Evolutionary conservation across 2,329 filamentous ascomycete species (phyloP).

Genomic region (Massarina eburnea): DNA sequence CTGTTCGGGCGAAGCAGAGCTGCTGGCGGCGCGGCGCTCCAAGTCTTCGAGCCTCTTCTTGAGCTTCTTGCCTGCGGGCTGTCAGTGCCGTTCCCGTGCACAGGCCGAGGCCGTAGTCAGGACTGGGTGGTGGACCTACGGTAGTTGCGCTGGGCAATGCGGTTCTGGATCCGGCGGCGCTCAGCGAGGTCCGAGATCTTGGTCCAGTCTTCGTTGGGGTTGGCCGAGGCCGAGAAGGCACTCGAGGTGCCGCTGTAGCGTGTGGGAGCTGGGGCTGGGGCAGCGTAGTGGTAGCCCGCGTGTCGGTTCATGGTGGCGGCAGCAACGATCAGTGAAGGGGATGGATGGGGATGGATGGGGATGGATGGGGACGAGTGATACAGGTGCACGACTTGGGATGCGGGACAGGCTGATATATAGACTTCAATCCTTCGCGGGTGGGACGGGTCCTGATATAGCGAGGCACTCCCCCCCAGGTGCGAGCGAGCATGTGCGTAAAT

Average conservation of each 20-base stretch:
- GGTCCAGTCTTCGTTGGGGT: slow-evolving; percentile 97
- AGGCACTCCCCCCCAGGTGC: not conserved
- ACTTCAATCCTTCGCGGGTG: slow-evolving; percentile 6
- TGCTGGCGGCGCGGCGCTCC: slow-evolving; percentile 72
- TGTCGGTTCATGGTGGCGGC: slow-evolving; percentile 48
- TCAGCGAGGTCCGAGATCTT: slow-evolving; percentile 98
- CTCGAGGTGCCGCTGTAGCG: slow-evolving; percentile 84
- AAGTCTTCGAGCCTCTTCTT: slow-evolving; percentile 87
- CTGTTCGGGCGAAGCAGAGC: slow-evolving; percentile 61
- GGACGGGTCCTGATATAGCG: slow-evolving; percentile 7
- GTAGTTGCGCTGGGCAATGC: slow-evolving; percentile 97
- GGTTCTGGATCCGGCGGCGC: slow-evolving; percentile 91
- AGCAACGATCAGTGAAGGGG: slow-evolving; percentile 4
- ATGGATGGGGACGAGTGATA: slow-evolving; percentile 6
- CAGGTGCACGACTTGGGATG: not conserved
- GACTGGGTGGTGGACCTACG: slow-evolving; percentile 65
- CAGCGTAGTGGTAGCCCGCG: slow-evolving; percentile 46
- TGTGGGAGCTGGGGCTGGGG: slow-evolving; percentile 49
- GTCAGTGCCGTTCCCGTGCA: slow-evolving; percentile 18
- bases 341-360: slow-evolving; percentile 11
- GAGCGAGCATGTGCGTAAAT: slow-evolving; percentile 9
- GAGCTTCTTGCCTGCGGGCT: slow-evolving; percentile 76
- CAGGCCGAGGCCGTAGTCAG: not conserved
- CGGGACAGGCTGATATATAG: slow-evolving; percentile 13
- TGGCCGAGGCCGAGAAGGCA: slow-evolving; percentile 91